phyloP scores from a whole-genome alignment of 116 monocot species.

The Dioscorea cayenensis region DNA sequence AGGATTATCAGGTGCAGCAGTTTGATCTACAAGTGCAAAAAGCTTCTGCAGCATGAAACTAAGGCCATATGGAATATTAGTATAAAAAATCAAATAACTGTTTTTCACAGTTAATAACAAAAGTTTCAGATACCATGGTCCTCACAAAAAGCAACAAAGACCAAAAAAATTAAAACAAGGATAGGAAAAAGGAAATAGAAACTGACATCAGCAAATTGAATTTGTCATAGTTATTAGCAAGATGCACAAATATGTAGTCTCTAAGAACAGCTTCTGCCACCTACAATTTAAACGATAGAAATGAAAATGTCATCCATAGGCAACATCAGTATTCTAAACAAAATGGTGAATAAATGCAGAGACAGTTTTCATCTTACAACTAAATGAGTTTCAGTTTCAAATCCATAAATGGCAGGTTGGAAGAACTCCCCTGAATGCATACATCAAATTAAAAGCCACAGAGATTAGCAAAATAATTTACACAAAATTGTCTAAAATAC shows the following conservation, averaged over 20 bases:
- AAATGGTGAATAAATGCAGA: neutral
- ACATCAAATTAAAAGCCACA: neutral
- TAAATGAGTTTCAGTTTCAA: slow-evolving; percentile 50
- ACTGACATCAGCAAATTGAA: slow-evolving; percentile 88
- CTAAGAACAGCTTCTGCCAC: slow-evolving; percentile 84
- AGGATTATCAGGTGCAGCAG: slow-evolving; percentile 76
- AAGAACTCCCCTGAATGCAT: slow-evolving; percentile 55
- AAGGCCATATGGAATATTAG: slow-evolving; percentile 10
- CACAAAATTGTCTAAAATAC: neutral
- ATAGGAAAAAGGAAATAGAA: slow-evolving; percentile 3
- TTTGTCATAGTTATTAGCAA: slow-evolving; percentile 71
- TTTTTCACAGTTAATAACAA: neutral
- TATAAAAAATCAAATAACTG: no score
- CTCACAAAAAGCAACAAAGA: neutral
- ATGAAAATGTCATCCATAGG: neutral
- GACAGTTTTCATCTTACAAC: slow-evolving; percentile 42
- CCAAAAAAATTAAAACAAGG: neutral
- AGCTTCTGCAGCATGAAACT: slow-evolving; percentile 98
- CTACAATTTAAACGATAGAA: slow-evolving; percentile 26
- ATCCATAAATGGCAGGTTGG: slow-evolving; percentile 56
- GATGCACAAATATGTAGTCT: slow-evolving; percentile 85
- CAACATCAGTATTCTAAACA: slow-evolving; percentile 1
- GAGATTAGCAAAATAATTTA: neutral
- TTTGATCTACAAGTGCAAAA: slow-evolving; percentile 88
- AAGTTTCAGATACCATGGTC: neutral